A percentile compares a stretch with the other conserved stretches of the same genome.
Conservation (phyloP, 768 basidiomycete species). For the Hypsizygus marmoreus region DNA sequence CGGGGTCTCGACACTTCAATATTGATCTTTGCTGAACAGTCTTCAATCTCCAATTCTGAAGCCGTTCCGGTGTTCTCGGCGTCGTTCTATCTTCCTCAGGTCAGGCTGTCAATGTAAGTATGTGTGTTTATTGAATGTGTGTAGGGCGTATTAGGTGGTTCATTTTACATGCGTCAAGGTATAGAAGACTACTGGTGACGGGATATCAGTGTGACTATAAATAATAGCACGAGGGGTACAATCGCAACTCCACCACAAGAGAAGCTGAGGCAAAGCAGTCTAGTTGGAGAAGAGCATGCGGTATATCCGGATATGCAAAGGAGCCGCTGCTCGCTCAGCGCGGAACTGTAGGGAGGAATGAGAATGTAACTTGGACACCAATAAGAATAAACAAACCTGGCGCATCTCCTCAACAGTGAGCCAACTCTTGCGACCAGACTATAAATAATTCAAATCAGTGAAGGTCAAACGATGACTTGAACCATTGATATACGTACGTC, state of each 20-base stretch:
- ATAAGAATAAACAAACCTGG: slow-evolving; percentile 24
- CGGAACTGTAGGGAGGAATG: slow-evolving; percentile 30
- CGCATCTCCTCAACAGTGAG: slow-evolving; percentile 47
- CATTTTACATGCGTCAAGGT: too few relatives aligned
- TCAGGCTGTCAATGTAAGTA: too few relatives aligned
- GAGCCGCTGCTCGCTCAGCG: slow-evolving; percentile 39
- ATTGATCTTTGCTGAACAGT: too few relatives aligned
- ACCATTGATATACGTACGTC: slow-evolving; percentile 31
- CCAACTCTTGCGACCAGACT: slow-evolving; percentile 49
- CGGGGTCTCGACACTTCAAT: too few relatives aligned
- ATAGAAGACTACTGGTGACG: too few relatives aligned
- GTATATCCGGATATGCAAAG: slow-evolving; percentile 36
- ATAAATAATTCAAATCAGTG: not conserved
- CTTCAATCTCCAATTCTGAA: too few relatives aligned
- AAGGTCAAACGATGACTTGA: not conserved
- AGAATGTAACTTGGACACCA: not conserved
- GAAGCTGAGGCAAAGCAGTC: not conserved
- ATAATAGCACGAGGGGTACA: too few relatives aligned
- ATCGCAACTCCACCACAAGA: not conserved
- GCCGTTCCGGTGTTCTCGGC: too few relatives aligned
- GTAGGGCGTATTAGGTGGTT: too few relatives aligned
- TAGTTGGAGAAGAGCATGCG: slow-evolving; percentile 44
- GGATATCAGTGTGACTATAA: too few relatives aligned
- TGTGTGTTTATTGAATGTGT: too few relatives aligned
- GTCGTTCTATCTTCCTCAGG: too few relatives aligned